These are phyloP conservation scores for Xylariaceae sp. DNA, from an alignment of 2,329 filamentous ascomycete genomes.

Conservation along the genomic window DNA sequence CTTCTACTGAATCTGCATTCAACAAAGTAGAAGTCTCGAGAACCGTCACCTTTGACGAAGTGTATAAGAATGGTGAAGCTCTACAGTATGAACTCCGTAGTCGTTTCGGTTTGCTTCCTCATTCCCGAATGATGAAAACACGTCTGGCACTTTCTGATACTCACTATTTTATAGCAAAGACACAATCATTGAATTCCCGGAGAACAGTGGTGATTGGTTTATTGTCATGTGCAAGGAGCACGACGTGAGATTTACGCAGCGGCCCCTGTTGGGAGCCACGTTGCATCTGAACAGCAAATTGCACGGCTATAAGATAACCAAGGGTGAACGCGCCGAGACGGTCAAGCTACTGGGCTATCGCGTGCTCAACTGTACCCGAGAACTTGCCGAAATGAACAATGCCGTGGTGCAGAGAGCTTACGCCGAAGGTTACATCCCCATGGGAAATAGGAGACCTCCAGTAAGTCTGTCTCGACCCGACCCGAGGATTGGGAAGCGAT, in stretches of 20 bases:
- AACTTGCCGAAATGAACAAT: conserved; percentile 34
- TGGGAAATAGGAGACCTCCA: conserved; percentile 6
- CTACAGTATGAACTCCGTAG: conserved; percentile 17
- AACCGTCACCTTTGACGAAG: conserved; percentile 34
- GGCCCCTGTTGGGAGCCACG: conserved; percentile 35
- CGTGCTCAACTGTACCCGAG: conserved; percentile 32
- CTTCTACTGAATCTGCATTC: conserved; percentile 4
- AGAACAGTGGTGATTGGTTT: conserved; percentile 35
- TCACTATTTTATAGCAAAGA: conserved; percentile 23
- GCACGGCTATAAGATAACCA: conserved; percentile 26
- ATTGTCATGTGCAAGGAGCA: conserved; percentile 39
- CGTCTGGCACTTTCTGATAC: neutral
- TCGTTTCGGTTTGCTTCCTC: neutral
- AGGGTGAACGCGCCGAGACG: conserved; percentile 17
- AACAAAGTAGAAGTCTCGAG: conserved; percentile 4
- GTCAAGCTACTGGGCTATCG: conserved; percentile 33
- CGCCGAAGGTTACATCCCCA: conserved; percentile 31
- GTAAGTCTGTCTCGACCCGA: conserved; percentile 12
- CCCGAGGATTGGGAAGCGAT: neutral
- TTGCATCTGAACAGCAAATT: conserved; percentile 34
- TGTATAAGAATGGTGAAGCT: conserved; percentile 33
- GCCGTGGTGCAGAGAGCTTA: conserved; percentile 28
- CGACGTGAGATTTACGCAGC: conserved; percentile 33
- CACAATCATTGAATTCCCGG: conserved; percentile 22
- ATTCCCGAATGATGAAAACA: neutral